These are phyloP conservation scores for Hordeum marinum DNA, from an alignment of 176 grass and related monocot genomes.

Conservation along the genomic window DNA sequence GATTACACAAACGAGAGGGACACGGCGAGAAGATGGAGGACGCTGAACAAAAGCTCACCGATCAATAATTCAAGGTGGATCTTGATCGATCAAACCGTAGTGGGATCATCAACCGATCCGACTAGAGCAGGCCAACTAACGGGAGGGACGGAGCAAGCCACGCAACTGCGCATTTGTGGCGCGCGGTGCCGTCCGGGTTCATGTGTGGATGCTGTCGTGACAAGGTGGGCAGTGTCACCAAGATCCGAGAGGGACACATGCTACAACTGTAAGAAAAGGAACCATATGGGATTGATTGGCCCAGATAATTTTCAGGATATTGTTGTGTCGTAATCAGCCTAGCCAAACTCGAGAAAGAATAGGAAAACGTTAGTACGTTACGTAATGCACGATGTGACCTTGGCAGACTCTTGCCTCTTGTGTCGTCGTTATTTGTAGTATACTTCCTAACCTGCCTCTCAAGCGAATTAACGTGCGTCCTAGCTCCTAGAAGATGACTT, in stretches of 20 bases:
- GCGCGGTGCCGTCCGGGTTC: background rate
- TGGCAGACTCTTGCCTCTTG: background rate
- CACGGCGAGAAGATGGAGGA: background rate
- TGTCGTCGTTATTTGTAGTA: too few species aligned
- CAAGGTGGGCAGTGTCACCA: background rate
- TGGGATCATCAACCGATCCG: background rate
- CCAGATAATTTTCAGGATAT: conserved; percentile 6
- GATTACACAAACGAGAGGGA: background rate
- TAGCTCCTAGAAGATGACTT: background rate
- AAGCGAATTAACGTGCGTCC: background rate
- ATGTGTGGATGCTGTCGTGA: conserved; percentile 16
- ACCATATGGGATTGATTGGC: background rate
- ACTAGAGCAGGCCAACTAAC: background rate
- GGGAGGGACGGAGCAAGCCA: background rate
- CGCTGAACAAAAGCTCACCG: background rate
- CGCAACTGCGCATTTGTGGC: background rate
- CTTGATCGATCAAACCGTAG: background rate
- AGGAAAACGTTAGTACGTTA: background rate
- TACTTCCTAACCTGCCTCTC: background rate
- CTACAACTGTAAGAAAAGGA: conserved; percentile 9
- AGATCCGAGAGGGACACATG: background rate
- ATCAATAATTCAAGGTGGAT: background rate
- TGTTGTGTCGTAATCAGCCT: background rate
- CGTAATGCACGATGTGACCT: background rate
- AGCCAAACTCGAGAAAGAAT: background rate